Conservation (phyloP, 345 rosid genomes). For the Chamaenerion angustifolium region DNA sequence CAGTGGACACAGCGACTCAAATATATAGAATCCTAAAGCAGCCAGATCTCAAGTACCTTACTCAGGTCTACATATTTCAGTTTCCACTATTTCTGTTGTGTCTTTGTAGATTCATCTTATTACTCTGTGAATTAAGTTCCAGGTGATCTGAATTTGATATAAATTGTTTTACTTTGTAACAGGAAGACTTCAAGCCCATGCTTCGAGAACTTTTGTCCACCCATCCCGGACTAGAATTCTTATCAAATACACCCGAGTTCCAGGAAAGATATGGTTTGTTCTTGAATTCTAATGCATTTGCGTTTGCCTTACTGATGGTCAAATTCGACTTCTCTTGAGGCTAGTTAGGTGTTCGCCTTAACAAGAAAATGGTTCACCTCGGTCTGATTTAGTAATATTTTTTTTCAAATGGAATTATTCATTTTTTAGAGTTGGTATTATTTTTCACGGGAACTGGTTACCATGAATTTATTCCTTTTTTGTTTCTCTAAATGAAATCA, state of each 20-base stretch:
- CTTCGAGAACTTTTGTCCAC: slow-evolving; percentile 82
- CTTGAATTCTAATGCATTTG: slow-evolving; percentile 3
- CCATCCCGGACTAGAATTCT: slow-evolving; percentile 94
- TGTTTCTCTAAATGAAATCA: too few species aligned
- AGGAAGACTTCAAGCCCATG: slow-evolving; percentile 90
- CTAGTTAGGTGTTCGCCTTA: too few species aligned
- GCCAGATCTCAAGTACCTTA: slow-evolving; percentile 51
- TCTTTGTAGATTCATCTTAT: background rate
- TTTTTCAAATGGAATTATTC: too few species aligned
- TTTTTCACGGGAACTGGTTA: too few species aligned
- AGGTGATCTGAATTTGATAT: background rate
- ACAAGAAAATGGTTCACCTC: too few species aligned
- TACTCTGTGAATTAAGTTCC: background rate
- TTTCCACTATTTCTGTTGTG: background rate
- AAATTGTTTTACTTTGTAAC: slow-evolving; percentile 8
- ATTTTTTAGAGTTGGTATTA: too few species aligned
- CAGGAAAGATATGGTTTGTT: slow-evolving; percentile 97
- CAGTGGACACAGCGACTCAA: slow-evolving; percentile 54
- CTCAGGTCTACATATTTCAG: slow-evolving; percentile 36
- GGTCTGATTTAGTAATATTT: too few species aligned
- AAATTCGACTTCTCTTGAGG: background rate
- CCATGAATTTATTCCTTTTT: too few species aligned
- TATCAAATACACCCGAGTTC: slow-evolving; percentile 96
- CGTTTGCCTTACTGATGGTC: background rate
- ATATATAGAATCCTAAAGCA: slow-evolving; percentile 58